Conservation (phyloP, 2,329 filamentous ascomycete species). For the Fusarium redolens region DNA sequence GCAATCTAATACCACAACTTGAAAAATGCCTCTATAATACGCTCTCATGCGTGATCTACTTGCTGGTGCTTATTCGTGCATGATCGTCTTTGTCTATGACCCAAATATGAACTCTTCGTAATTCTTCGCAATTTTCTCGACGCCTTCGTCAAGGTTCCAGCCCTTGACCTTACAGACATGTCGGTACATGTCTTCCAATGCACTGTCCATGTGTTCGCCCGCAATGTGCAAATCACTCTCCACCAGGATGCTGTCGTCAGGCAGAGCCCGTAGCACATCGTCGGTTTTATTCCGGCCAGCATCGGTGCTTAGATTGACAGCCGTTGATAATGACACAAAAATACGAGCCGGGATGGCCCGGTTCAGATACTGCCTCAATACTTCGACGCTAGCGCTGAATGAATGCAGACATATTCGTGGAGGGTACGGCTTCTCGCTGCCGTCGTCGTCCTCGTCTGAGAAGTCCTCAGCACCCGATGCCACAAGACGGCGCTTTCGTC, state of each 20-base stretch:
- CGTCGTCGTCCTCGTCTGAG: constrained; percentile 50
- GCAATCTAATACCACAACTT: constrained; percentile 31
- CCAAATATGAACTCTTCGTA: constrained; percentile 84
- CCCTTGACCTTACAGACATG: constrained; percentile 81
- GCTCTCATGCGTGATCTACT: background rate
- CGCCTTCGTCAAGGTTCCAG: constrained; percentile 80
- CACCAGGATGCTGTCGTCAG: constrained; percentile 81
- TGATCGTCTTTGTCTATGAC: constrained; percentile 16
- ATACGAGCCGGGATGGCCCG: constrained; percentile 78
- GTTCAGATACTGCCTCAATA: constrained; percentile 81
- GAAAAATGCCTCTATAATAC: constrained; percentile 1
- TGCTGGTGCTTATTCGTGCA: background rate
- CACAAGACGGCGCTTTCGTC: constrained; percentile 65
- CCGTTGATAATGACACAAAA: constrained; percentile 88
- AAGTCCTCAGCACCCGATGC: constrained; percentile 61
- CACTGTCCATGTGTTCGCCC: constrained; percentile 81
- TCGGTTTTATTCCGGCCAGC: constrained; percentile 62
- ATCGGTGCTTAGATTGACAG: constrained; percentile 77
- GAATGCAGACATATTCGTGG: constrained; percentile 94
- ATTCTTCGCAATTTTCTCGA: constrained; percentile 75
- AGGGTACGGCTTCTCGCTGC: constrained; percentile 72
- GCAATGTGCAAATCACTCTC: constrained; percentile 93
- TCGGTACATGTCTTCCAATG: constrained; percentile 80
- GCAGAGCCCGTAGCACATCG: constrained; percentile 76
- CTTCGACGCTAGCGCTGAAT: constrained; percentile 82